A percentile compares a stretch with the other conserved stretches of the same genome.
phyloP scores from a whole-genome alignment of 192 early-diverging fungal genomes.

The Coemansia sp. region DNA sequence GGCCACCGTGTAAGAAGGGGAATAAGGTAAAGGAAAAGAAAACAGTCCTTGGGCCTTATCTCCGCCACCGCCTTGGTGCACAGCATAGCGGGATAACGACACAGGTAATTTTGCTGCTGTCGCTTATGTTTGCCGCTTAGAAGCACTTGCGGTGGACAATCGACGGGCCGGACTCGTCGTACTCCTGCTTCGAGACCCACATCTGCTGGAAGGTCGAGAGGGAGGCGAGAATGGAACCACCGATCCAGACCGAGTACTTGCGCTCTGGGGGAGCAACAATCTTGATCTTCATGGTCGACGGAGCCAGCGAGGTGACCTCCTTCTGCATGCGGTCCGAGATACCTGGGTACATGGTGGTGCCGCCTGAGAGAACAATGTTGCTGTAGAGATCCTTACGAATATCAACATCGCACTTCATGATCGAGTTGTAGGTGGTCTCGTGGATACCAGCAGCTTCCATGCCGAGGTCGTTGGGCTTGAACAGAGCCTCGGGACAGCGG shows the following conservation, averaged over 20 bases:
- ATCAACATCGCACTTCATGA: conserved; percentile 97
- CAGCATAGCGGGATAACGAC: not conserved
- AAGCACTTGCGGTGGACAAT: conserved; percentile 99
- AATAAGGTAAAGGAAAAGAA: conserved; percentile 4
- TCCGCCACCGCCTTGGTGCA: not conserved
- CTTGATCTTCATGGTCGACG: conserved; percentile 96
- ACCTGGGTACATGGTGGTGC: conserved; percentile 98
- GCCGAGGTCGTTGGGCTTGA: conserved; percentile 94
- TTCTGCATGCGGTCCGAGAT: conserved; percentile 97
- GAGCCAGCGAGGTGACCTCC: conserved; percentile 94
- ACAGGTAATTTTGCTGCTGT: conserved; percentile 4
- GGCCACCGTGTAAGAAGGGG: not conserved
- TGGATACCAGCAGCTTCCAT: conserved; percentile 92
- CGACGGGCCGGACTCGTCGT: conserved; percentile 95
- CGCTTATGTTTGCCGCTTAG: conserved; percentile 51
- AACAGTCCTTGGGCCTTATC: not conserved
- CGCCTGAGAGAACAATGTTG: conserved; percentile 95
- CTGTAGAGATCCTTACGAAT: conserved; percentile 94
- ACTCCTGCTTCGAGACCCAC: conserved; percentile 99
- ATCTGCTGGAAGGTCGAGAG: conserved; percentile 98
- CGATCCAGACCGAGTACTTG: conserved; percentile 99
- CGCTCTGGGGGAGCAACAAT: conserved; percentile 98
- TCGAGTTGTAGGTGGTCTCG: conserved; percentile 95
- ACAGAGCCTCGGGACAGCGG: conserved; percentile 95
- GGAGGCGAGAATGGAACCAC: conserved; percentile 96